Base-by-base conservation (phyloP, 441 rosid genomes). In the Biscutella laevigata region DNA sequence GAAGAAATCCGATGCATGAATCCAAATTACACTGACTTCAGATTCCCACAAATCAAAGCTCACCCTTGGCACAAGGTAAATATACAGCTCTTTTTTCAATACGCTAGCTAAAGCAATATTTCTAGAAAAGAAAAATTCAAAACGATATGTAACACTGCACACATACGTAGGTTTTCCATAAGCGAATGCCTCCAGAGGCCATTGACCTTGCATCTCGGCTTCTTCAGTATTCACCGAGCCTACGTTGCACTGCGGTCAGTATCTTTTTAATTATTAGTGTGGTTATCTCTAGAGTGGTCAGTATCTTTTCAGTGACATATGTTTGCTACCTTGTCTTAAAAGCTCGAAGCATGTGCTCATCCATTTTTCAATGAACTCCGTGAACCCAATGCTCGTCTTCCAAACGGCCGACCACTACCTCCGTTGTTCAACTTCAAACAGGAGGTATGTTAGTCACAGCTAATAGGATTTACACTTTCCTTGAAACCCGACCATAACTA, bases 171-270 rank as follows among this genome's bases (percentile, higher is more conserved):
- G 73, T 82, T 56, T 82, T 82, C 68, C 82, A 79, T 59, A 82
- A 79, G 55, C 60, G 83, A 42, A 82, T 82, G 89, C 89, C 89
- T 69, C 84, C 89, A 12, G 86, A 82, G 69, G 89, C 89, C 9
- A 76, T 79, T 59, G 89, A 82, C 54, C 86, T 82, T 6, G 77
- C 83, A 12, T 82, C 89, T 15, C 71, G 89, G 57, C 83, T 82
- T 53, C 83, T 82, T 49, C 89, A 82, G 9, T 82, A 82, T 43
- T 76, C 89, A 30, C 89, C 89, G 2, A 79, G 83, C 39, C 79
- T 82, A 41, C 83, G 89, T 13, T 79, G 80, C 62, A 74, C 83
- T 13, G 86, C 89, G 13, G 89, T 82, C 25, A 74, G 86, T 74
- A 59, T 12, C 34, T 19, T 2, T 32, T 6, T 45, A 13, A 9